A percentile compares a stretch with the other conserved stretches of the same genome.
These are phyloP conservation scores for Diaporthe vaccinii DNA, from an alignment of 2,329 filamentous ascomycete genomes.

Conservation along the genomic window DNA sequence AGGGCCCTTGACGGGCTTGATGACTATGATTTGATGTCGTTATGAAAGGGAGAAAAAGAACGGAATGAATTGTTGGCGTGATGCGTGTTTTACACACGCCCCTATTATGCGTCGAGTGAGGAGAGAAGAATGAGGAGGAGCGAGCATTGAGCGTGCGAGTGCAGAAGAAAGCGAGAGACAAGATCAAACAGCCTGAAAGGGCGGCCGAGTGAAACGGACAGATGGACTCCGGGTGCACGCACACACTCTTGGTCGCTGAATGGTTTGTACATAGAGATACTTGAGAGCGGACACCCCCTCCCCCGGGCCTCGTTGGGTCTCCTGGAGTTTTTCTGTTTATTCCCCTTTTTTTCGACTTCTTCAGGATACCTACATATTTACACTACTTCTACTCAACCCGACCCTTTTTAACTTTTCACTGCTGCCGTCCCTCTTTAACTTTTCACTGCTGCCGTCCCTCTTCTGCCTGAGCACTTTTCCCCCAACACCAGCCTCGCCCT, in stretches of 20 bases:
- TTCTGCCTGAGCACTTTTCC: neutral
- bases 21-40: slow-evolving; percentile 39
- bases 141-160: neutral
- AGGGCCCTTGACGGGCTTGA: neutral
- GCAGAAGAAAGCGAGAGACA: neutral
- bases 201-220: slow-evolving; percentile 3
- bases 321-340: slow-evolving; percentile 1
- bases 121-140: neutral
- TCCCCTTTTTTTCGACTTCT: neutral
- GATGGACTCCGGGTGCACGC: neutral
- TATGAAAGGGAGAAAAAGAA: slow-evolving; percentile 28
- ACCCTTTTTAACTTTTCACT: neutral
- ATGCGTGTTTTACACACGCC: neutral
- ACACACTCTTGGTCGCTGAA: neutral
- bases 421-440: neutral
- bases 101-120: neutral
- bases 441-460: neutral
- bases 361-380: slow-evolving; percentile 33
- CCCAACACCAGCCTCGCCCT: neutral
- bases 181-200: neutral
- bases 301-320: neutral
- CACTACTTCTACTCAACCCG: slow-evolving; percentile 8
- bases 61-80: slow-evolving; percentile 28
- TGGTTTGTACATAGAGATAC: slow-evolving; percentile 25
- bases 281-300: neutral